Evolutionary conservation across 305 asterid species (phyloP).

Genomic region (Plantago rigida): DNA sequence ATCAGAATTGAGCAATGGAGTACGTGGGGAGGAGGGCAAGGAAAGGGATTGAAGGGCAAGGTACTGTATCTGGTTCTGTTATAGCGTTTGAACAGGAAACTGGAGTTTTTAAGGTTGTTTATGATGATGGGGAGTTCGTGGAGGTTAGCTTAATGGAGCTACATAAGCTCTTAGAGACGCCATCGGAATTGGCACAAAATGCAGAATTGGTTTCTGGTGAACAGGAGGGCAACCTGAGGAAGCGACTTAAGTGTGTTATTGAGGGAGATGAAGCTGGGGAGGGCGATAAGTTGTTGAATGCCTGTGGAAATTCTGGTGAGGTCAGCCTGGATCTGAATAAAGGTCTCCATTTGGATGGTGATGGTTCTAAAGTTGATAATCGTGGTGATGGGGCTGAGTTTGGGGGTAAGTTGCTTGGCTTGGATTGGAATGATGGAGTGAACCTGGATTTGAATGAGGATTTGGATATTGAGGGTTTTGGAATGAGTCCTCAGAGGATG

Average conservation of each 20-base stretch:
- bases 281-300: slow-evolving; percentile 17
- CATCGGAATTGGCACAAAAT: slow-evolving; percentile 18
- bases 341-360: slow-evolving; percentile 37
- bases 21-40: slow-evolving; percentile 59
- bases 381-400: slow-evolving; percentile 14
- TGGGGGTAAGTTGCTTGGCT: slow-evolving; percentile 28
- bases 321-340: slow-evolving; percentile 58
- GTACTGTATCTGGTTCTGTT: slow-evolving; percentile 42
- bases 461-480: slow-evolving; percentile 22
- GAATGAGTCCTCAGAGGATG: slow-evolving; percentile 24
- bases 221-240: slow-evolving; percentile 32
- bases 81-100: slow-evolving; percentile 43
- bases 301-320: slow-evolving; percentile 27
- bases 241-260: slow-evolving; percentile 23
- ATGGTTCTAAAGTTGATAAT: slow-evolving; percentile 19
- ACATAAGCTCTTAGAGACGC: slow-evolving; percentile 33
- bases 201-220: slow-evolving; percentile 3
- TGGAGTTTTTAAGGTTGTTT: slow-evolving; percentile 50
- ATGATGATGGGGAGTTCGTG: slow-evolving; percentile 66
- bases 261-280: slow-evolving; percentile 7
- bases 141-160: slow-evolving; percentile 43
- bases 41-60: slow-evolving; percentile 47
- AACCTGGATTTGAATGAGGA: slow-evolving; percentile 39
- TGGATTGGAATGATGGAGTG: slow-evolving; percentile 11
- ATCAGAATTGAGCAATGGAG: slow-evolving; percentile 50